These are phyloP conservation scores for Botrytis byssoidea DNA, from an alignment of 2,329 filamentous ascomycete species.

Conservation along the genomic window DNA sequence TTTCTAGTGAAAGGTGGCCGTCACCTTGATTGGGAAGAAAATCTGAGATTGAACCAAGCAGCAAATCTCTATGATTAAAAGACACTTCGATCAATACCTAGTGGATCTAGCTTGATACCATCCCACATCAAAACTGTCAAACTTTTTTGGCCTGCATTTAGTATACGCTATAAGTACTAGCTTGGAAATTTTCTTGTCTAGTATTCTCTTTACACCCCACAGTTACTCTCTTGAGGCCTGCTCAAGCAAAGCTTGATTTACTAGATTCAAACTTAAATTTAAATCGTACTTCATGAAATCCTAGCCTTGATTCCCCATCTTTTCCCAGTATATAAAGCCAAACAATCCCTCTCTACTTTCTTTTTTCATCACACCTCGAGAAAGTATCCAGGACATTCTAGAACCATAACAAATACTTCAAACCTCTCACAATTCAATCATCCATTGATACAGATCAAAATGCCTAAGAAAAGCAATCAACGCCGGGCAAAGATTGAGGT, in stretches of 20 bases:
- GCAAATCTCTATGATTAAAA: neutral
- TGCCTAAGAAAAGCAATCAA: no score
- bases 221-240: neutral
- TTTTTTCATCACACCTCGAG: neutral
- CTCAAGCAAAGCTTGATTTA: neutral
- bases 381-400: neutral
- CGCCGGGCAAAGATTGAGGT: neutral
- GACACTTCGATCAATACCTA: neutral
- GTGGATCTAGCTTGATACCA: neutral
- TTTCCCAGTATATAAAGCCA: neutral
- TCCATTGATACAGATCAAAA: neutral
- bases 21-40: neutral
- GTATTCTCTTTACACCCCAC: neutral
- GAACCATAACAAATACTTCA: neutral
- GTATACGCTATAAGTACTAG: neutral
- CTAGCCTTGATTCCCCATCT: neutral
- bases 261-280: neutral
- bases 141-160: neutral
- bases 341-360: neutral
- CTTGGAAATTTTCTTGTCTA: neutral
- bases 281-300: neutral
- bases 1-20: neutral
- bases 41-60: neutral
- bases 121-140: neutral
- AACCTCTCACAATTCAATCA: neutral